These are phyloP conservation scores for Juncus effusus DNA, from an alignment of 176 grass and related monocot genomes.

Conservation along the genomic window DNA sequence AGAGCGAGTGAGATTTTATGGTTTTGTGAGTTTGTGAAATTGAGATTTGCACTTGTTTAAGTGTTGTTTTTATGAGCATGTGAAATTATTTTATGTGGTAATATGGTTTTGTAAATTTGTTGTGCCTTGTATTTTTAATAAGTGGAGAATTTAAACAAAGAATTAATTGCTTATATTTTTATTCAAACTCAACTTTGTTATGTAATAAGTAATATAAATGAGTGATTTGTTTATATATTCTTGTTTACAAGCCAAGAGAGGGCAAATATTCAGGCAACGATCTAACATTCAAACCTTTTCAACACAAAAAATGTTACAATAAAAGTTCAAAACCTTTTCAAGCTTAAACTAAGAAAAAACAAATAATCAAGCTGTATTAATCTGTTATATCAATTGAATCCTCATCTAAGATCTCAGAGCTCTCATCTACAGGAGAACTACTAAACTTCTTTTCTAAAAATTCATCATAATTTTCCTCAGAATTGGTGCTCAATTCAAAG, in stretches of 20 bases:
- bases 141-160: no score
- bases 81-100: conserved; percentile 14
- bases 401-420: conserved; percentile 29
- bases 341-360: no score
- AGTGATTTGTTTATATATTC: no score
- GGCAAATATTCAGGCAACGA: no score
- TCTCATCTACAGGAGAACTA: conserved; percentile 26
- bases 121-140: background rate
- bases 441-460: conserved; percentile 24
- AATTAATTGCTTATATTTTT: no score
- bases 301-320: no score
- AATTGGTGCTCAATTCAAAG: conserved; percentile 27
- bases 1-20: conserved; percentile 5
- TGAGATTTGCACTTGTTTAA: conserved; percentile 9
- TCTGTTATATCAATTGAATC: conserved; percentile 26
- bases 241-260: no score
- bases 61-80: conserved; percentile 3
- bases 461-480: conserved; percentile 24
- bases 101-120: conserved; percentile 16
- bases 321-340: no score
- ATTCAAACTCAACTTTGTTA: no score
- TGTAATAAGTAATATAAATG: no score
- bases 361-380: background rate
- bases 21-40: background rate
- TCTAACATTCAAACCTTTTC: no score